Evolutionary conservation across 352 stramenopile genomes (phyloP).

Genomic region (Phytophthora aleatoria): DNA sequence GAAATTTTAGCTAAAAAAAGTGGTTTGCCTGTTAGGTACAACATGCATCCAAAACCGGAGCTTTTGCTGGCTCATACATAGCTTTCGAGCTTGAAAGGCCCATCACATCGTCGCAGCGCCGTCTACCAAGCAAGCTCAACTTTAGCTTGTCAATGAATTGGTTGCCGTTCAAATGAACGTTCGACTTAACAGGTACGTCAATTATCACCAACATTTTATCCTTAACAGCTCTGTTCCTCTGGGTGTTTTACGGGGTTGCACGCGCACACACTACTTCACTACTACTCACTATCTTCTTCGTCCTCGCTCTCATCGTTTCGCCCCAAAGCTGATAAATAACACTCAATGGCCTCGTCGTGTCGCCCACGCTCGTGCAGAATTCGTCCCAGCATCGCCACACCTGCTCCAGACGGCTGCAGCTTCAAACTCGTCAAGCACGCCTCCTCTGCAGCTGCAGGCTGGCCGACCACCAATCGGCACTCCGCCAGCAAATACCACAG

Average conservation of each 20-base stretch:
- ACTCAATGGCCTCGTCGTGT: conserved; percentile 61
- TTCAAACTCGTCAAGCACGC: conserved; percentile 65
- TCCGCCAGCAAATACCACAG: conserved; percentile 63
- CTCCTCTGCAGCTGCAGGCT: conserved; percentile 53
- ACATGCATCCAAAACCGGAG: not conserved
- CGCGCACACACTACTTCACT: conserved; percentile 34
- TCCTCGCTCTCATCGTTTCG: conserved; percentile 41
- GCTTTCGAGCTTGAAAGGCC: not conserved
- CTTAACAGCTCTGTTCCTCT: conserved; percentile 35
- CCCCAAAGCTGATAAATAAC: conserved; percentile 66
- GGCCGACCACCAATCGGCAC: conserved; percentile 52
- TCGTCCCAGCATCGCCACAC: conserved; percentile 52
- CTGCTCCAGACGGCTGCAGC: conserved; percentile 38
- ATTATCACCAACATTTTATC: conserved; percentile 16
- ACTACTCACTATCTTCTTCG: conserved; percentile 41
- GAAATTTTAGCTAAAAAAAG: conserved; percentile 9
- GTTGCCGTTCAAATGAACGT: conserved; percentile 1
- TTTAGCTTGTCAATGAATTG: conserved; percentile 3
- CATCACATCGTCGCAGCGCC: conserved; percentile 7
- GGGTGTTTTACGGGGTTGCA: conserved; percentile 9
- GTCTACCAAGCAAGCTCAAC: conserved; percentile 4
- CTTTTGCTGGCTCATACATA: too few relatives aligned
- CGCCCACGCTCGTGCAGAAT: conserved; percentile 59
- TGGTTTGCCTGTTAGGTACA: not conserved
- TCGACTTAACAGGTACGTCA: conserved; percentile 5